phyloP scores from a whole-genome alignment of 139 green algal species.

The Closterium sp. region DNA sequence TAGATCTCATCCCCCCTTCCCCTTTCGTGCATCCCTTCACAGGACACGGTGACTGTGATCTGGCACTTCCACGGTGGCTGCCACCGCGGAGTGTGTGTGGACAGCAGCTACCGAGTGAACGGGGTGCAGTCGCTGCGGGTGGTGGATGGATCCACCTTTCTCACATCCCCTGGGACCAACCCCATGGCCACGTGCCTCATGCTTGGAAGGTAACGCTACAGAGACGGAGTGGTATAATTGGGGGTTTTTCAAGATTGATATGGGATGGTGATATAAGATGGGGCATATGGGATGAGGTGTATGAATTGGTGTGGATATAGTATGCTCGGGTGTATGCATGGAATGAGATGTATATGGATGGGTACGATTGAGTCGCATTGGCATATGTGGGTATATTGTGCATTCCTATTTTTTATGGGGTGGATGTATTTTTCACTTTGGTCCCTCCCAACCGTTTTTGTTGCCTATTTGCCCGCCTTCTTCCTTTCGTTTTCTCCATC shows the following conservation, averaged over 20 bases:
- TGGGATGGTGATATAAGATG: too few relatives aligned
- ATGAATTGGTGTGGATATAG: too few relatives aligned
- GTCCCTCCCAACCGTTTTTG: neutral
- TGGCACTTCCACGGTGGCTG: slow-evolving; percentile 42
- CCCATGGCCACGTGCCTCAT: slow-evolving; percentile 32
- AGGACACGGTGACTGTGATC: slow-evolving; percentile 27
- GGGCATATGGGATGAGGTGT: too few relatives aligned
- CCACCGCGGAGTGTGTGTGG: slow-evolving; percentile 34
- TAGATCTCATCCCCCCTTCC: neutral
- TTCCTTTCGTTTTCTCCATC: neutral
- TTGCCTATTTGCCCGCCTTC: neutral
- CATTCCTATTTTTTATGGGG: too few relatives aligned
- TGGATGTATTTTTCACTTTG: neutral
- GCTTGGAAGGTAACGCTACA: slow-evolving; percentile 10
- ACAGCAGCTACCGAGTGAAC: neutral
- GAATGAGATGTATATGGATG: too few relatives aligned
- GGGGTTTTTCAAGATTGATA: neutral
- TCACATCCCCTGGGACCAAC: slow-evolving; percentile 33
- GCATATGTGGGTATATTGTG: too few relatives aligned
- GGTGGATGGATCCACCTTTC: slow-evolving; percentile 27
- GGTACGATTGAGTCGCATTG: too few relatives aligned
- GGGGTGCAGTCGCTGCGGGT: slow-evolving; percentile 16
- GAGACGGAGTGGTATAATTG: too few relatives aligned
- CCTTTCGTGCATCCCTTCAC: too few relatives aligned
- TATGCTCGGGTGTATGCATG: too few relatives aligned